These are phyloP conservation scores for Solanum ossicruentum DNA, from an alignment of 257 asterid genomes.

Conservation along the genomic window DNA sequence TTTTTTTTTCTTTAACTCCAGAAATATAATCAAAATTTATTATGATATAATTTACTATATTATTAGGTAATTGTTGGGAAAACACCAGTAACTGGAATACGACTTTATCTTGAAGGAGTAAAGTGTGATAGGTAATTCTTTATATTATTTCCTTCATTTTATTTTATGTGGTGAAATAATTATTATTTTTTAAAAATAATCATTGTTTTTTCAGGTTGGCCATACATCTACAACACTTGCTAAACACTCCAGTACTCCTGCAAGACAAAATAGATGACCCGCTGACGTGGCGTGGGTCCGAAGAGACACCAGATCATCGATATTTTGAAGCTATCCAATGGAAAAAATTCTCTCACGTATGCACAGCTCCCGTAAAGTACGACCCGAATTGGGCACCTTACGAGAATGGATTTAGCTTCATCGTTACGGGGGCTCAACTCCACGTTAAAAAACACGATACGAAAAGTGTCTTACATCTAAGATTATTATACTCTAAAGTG, in stretches of 20 bases:
- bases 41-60: background rate
- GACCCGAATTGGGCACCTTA: constrained; percentile 40
- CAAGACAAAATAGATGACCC: constrained; percentile 15
- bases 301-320: constrained; percentile 32
- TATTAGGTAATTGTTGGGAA: constrained; percentile 47
- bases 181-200: background rate
- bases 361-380: constrained; percentile 61
- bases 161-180: background rate
- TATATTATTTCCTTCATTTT: background rate
- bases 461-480: constrained; percentile 44
- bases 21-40: background rate
- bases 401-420: constrained; percentile 24
- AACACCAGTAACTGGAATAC: constrained; percentile 77
- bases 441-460: constrained; percentile 30
- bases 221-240: constrained; percentile 61
- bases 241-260: constrained; percentile 44
- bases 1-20: background rate
- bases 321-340: constrained; percentile 56
- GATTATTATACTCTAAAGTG: constrained; percentile 37
- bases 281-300: constrained; percentile 43
- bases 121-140: constrained; percentile 51
- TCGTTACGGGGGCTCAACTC: constrained; percentile 85
- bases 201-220: constrained; percentile 32
- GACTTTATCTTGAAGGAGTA: constrained; percentile 72
- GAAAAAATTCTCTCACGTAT: constrained; percentile 67